Base-by-base conservation (phyloP, 2,329 filamentous ascomycete genomes). In the Botryosphaeria dothidea region DNA sequence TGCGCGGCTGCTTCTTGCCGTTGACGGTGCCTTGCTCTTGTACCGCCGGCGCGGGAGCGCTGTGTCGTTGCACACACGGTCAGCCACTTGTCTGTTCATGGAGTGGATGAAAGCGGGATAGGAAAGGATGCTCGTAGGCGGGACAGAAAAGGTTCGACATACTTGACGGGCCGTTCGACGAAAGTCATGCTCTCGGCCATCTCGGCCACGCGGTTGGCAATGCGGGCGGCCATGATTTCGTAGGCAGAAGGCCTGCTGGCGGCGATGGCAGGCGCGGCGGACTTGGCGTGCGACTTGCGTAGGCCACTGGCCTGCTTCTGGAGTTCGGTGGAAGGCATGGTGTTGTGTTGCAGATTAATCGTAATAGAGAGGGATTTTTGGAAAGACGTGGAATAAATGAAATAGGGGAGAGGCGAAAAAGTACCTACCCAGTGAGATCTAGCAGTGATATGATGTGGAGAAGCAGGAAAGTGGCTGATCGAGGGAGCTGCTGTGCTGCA, bases 151-250 rank as follows among this genome's bases (percentile, higher is more conserved):
- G 19, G 13, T 3, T 6, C 25, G 43, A 25, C 61, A 6, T 46
- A 64, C 61, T 13, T 15, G 15, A 25, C 21, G 17, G 66, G 58
- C 19, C 80, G 78, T 72, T 83, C 81, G 49, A 82, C 79, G 67
- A 84, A 82, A 17, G 81, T 83, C 68, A 82, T 81, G 73, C 81
- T 83, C 73, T 84, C 82, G 7, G 82, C 82, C 80, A 84, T 82
- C 69, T 84, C 82, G 5, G 80, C 82, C 13, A 84, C 81, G 51
- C 82, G 76, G 71, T 83, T 84, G 48, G 81, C 80, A 67, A 84
- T 82, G 46, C 82, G 70, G 49, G 76, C 78, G 8, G 80, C 81
- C 81, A 84, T 83, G 72, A 83, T 83, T 51, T 79, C 79, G 73
- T 83, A 83, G 38, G 82, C 79, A 36, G 80, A 82, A 43, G 77